A percentile compares a stretch with the other conserved stretches of the same genome.
These are phyloP conservation scores for Globisporangium apiculatum DNA, from an alignment of 352 stramenopile species.

Conservation along the genomic window DNA sequence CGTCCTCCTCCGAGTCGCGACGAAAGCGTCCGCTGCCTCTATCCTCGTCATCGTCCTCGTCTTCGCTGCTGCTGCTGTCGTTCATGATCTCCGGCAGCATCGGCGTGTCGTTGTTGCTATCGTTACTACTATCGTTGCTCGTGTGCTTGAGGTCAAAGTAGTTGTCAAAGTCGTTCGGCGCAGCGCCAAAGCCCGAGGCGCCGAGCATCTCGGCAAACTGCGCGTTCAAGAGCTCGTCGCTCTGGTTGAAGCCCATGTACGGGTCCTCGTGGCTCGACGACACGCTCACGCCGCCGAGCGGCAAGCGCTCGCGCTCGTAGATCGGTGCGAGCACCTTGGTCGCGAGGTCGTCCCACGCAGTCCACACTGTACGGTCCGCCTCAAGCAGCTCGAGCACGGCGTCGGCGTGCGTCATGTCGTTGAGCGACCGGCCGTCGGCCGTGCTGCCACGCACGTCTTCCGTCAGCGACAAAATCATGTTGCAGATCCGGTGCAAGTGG, in stretches of 20 bases:
- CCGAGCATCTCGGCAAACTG: conserved; percentile 83
- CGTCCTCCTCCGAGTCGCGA: conserved; percentile 8
- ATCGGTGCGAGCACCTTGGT: conserved; percentile 57
- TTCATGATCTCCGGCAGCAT: conserved; percentile 84
- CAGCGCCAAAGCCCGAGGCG: conserved; percentile 49
- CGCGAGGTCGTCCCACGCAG: conserved; percentile 75
- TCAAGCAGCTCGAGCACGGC: conserved; percentile 76
- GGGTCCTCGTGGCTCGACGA: conserved; percentile 50
- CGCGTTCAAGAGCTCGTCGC: conserved; percentile 67
- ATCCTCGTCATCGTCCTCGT: conserved; percentile 60
- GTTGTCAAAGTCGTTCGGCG: conserved; percentile 53
- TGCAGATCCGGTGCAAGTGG: conserved; percentile 79
- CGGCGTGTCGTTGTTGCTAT: conserved; percentile 38
- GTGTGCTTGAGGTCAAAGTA: conserved; percentile 62
- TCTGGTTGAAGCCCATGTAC: conserved; percentile 74
- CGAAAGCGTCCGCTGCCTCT: neutral
- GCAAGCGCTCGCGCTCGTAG: conserved; percentile 72
- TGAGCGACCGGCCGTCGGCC: conserved; percentile 53
- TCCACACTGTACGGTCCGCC: conserved; percentile 64
- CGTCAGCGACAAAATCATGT: conserved; percentile 77
- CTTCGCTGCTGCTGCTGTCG: conserved; percentile 84
- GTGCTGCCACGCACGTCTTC: conserved; percentile 67
- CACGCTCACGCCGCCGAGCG: conserved; percentile 60
- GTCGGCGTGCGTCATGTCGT: conserved; percentile 84
- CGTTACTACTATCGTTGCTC: neutral